These are phyloP conservation scores for Zymoseptoria brevis DNA, from an alignment of 2,329 filamentous ascomycete genomes.

Conservation along the genomic window DNA sequence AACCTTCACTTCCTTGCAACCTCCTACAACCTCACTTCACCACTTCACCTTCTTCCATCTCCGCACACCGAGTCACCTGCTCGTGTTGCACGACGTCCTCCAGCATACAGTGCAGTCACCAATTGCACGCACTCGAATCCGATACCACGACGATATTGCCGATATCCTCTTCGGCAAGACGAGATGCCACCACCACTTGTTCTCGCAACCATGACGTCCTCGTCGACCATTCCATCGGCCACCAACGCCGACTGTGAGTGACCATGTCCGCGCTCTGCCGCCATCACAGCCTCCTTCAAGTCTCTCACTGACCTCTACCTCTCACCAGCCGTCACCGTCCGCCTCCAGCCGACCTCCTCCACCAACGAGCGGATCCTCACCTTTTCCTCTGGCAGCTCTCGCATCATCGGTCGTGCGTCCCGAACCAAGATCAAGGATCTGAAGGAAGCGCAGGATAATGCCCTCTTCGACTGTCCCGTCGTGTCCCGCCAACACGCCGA, in stretches of 20 bases:
- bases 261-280: background rate
- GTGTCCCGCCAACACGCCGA: slow-evolving; percentile 30
- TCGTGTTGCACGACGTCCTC: background rate
- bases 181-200: background rate
- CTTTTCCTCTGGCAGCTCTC: slow-evolving; percentile 9
- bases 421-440: slow-evolving; percentile 31
- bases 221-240: background rate
- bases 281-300: background rate
- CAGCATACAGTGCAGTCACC: background rate
- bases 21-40: background rate
- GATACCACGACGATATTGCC: background rate
- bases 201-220: background rate
- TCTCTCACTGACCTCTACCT: background rate
- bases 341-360: slow-evolving; percentile 11
- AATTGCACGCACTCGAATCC: too few species aligned
- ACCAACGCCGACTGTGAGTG: background rate
- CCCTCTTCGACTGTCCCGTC: slow-evolving; percentile 31
- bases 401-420: slow-evolving; percentile 39
- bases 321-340: slow-evolving; percentile 14
- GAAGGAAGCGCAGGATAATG: slow-evolving; percentile 21
- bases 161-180: background rate
- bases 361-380: slow-evolving; percentile 17
- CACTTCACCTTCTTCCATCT: background rate
- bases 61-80: background rate
- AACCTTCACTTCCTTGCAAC: background rate